Evolutionary conservation across 2,329 filamentous ascomycete genomes (phyloP), one percentile per base, ranked within the genome.

Genomic region (Leptographium radiaticola): DNA sequence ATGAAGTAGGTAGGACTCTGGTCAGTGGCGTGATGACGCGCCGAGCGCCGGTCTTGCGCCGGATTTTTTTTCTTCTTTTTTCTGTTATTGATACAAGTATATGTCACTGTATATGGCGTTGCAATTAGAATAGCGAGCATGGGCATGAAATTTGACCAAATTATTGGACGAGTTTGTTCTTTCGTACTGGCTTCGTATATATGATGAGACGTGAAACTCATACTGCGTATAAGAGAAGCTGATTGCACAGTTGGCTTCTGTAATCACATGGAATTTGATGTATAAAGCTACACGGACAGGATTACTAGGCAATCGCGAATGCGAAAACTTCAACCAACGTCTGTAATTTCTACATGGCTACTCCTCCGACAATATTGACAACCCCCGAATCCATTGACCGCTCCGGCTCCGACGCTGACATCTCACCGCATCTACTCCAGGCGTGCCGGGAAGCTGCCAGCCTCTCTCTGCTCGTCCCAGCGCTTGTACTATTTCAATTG

Each of bases 381-480:
- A 20, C 39, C 13, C 33, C 40, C 42, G 7, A n/a, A n/a, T 36
- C 44, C 40, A 55, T 15, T 15, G 18, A 49, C 20, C 36, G 46
- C 34, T 39, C 10, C 51, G 31, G 15, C 39, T 43, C 36, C 18
- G 15, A 20, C 25, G 25, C 25, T 25, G 25, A 25, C 30, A 15
- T 40, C 31, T 36, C 42, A 45, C 34, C 30, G 13, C 42, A 44
- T 53, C 42, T 78, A 82, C 67, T 86, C 81, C 63, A 86, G 71
- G 64, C 79, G 79, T 62, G 71, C 78, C 48, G 83, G 83, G 73
- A 86, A 86, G 66, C 76, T 85, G 65, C 82, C 83, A 62, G 76
- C 75, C 69, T 83, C 83, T 74, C 93, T 87, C 79, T 97, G 93
- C 67, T 93, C 88, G 69, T 98, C 91, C 93, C 93, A 98, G 75